Evolutionary conservation across 352 stramenopile genomes (phyloP), one percentile per base, ranked within the genome.

Genomic region (Pseudoperonospora humuli): DNA sequence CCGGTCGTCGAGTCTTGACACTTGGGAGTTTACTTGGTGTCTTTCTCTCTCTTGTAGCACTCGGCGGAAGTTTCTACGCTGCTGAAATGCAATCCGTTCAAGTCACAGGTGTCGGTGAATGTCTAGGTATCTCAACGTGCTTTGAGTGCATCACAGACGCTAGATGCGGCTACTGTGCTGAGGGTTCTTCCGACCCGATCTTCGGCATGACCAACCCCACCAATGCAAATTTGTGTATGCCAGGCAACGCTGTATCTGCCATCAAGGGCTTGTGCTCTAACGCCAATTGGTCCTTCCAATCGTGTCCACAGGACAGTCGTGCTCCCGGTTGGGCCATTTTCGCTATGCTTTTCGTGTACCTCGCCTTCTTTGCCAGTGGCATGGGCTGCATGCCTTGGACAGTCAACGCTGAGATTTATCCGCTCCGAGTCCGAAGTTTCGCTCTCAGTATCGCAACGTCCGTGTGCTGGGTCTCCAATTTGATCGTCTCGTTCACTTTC

Each of bases 391-490:
- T 97, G 67, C 90, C 92, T 0, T 98, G 93, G 92, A 97, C 90
- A 0, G 93, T 98, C 52, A 97, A 97, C 57, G 80, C 84, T 11
- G 93, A 98, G 64, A 97, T 98, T 50, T 98, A 96, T 59, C 86
- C 88, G 2, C 60, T 96, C 3, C 69, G 80, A 20, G 80, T 86
- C 14, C 88, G 94, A 33, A 95, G 82, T 33, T 75, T 95, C 15
- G 84, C 79, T 6, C 72, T 96, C 9, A 95, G 84, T 39, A 61
- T 92, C 9, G 77, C 88, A 4, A 98, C 94, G 2, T 84, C 49
- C 0, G 80, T 92, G n/a, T 97, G 96, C 61, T 97, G 90, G 91
- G 41, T 96, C 49, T 65, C 74, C 3, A 97, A 97, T 57, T 56
- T 97, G 6, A 26, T 97, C 11, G 77, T 98, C 17, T 95, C 80